A percentile compares a stretch with the other conserved stretches of the same genome.
Conservation (phyloP, 208 protist species). For the Leishmania turanica region DNA sequence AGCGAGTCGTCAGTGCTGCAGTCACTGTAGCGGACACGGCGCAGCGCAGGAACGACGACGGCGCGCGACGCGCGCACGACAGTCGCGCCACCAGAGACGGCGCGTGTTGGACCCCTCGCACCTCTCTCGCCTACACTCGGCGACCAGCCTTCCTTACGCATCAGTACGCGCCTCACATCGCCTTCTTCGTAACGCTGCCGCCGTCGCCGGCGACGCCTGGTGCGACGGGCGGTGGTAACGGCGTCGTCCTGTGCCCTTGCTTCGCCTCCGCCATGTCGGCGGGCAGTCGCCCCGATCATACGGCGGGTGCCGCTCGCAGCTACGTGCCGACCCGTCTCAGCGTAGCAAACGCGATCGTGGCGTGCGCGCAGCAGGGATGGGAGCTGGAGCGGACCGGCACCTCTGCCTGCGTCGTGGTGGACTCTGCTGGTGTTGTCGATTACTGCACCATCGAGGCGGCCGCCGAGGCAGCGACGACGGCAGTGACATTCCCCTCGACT, state of each 20-base stretch:
- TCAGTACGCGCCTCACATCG: slow-evolving; percentile 58
- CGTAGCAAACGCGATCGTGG: slow-evolving; percentile 46
- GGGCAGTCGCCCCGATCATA: background rate
- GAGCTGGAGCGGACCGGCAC: slow-evolving; percentile 24
- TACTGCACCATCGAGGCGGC: slow-evolving; percentile 51
- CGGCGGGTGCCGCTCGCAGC: background rate
- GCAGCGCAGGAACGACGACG: background rate
- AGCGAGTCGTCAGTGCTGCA: slow-evolving; percentile 16
- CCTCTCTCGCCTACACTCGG: slow-evolving; percentile 39
- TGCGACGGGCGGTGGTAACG: slow-evolving; percentile 2
- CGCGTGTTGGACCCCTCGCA: background rate
- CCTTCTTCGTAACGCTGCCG: slow-evolving; percentile 49
- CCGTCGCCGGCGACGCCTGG: background rate
- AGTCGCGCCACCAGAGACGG: background rate
- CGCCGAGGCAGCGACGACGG: background rate
- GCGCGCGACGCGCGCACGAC: slow-evolving; percentile 2
- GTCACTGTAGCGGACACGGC: background rate
- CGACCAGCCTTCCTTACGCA: slow-evolving; percentile 60
- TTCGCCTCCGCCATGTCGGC: slow-evolving; percentile 5
- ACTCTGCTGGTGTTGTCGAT: slow-evolving; percentile 60
- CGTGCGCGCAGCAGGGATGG: slow-evolving; percentile 45
- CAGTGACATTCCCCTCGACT: background rate
- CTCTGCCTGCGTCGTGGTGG: slow-evolving; percentile 48
- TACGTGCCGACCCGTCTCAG: slow-evolving; percentile 37
- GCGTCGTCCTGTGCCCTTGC: slow-evolving; percentile 39